Percentiles rank a stretch among this genome's conserved stretches.
Conservation (phyloP, 345 rosid genomes). For the Dovyalis caffra region DNA sequence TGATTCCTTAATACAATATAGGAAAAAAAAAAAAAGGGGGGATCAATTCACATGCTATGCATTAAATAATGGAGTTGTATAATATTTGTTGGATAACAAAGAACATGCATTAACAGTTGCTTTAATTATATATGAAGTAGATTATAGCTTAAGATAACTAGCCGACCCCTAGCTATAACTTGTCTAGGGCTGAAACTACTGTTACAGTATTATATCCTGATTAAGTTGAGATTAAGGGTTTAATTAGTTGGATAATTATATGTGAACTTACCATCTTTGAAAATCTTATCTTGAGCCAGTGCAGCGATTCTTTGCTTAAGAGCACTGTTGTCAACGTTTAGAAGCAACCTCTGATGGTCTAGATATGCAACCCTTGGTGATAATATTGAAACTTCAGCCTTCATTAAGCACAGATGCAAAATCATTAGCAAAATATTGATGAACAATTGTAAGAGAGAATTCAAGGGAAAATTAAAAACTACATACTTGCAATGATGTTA, state of each 20-base stretch:
- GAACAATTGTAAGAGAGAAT: neutral
- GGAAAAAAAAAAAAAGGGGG: neutral
- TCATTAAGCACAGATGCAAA: neutral
- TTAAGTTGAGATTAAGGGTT: neutral
- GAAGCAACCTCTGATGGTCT: slow-evolving; percentile 34
- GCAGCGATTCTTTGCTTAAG: slow-evolving; percentile 40
- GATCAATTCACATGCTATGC: slow-evolving; percentile 2
- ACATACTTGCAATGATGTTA: slow-evolving; percentile 32
- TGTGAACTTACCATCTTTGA: slow-evolving; percentile 30
- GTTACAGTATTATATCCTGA: neutral
- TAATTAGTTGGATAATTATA: neutral
- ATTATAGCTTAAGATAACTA: neutral
- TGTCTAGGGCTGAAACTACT: neutral
- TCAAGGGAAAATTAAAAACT: neutral
- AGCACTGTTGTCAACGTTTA: slow-evolving; percentile 35
- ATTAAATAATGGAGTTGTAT: neutral
- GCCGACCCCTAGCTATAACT: neutral
- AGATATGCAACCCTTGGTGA: slow-evolving; percentile 38
- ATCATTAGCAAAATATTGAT: neutral
- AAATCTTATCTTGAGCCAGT: slow-evolving; percentile 35
- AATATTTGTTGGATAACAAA: neutral
- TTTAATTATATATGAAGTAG: neutral
- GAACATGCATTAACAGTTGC: neutral
- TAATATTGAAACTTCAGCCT: slow-evolving; percentile 35
- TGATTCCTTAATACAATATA: neutral